Evolutionary conservation across 1,284 basidiomycete species (phyloP).

Genomic region (Kwoniella shivajii): DNA sequence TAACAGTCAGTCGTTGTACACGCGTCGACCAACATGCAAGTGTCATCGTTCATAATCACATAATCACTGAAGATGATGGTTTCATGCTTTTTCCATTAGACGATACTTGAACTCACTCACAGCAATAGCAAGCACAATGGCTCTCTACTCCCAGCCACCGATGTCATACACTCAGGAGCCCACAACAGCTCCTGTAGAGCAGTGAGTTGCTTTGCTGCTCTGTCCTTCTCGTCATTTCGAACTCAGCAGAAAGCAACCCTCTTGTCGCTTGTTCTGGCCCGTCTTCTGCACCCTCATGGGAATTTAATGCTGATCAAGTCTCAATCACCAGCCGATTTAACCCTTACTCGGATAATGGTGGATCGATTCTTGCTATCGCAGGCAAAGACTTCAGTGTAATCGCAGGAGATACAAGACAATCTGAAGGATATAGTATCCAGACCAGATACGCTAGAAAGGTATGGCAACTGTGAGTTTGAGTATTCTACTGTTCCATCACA

Average conservation of each 20-base stretch:
- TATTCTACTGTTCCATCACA: no score
- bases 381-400: conserved; percentile 89
- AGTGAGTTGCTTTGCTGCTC: conserved; percentile 31
- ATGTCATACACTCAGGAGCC: conserved; percentile 25
- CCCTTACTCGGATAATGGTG: conserved; percentile 87
- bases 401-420: conserved; percentile 91
- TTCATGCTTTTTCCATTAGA: no score
- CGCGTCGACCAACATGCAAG: no score
- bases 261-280: background rate
- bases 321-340: conserved; percentile 62
- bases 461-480: conserved; percentile 56
- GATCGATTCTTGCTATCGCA: conserved; percentile 91
- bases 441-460: conserved; percentile 84
- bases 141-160: conserved; percentile 37
- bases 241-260: background rate
- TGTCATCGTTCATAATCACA: no score
- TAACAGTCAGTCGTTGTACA: no score
- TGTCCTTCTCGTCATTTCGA: background rate
- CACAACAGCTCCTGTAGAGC: conserved; percentile 43
- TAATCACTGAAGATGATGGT: no score
- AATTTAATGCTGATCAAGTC: background rate
- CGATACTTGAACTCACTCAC: background rate
- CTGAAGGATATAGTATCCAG: conserved; percentile 91
- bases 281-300: background rate
- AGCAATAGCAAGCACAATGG: conserved; percentile 30